Base-by-base conservation (phyloP, 257 asterid species). In the Fraxinus pennsylvanica region DNA sequence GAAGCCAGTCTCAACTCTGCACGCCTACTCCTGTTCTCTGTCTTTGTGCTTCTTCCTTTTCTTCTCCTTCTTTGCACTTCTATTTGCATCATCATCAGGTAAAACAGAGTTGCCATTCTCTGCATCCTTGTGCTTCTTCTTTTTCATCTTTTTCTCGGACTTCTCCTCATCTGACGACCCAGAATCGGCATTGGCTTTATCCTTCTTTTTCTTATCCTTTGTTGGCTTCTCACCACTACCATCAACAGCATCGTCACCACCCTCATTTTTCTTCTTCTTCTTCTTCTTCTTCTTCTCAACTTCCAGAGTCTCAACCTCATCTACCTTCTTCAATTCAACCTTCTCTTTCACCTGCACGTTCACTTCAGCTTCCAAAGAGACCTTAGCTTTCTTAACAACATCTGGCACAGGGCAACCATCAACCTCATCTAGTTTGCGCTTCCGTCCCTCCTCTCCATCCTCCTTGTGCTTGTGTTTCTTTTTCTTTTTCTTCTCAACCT, bases 31-130 rank as follows among this genome's bases (percentile, higher is more conserved):
- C 83, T 86, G 47, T 70, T 86, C 79, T 90, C 79, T 90, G 50
- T 89, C 96, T 73, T 86, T 87, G 29, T 73, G 87, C 88, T 90
- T 89, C 91, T 90, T 89, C 80, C 88, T 92, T 74, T 89, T 88
- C 90, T 92, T 90, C 85, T 3, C 2, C 21, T 14, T 14, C 5
- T 14, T 43, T 10, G 81, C 90, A 35, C 91, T 89, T 80, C 87
- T 89, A 36, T 6, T 50, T 19, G 83, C 78, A 69, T 87, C 87
- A 9, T 80, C 88, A 14, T 75, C 93, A 5, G 65, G 79, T 67
- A 38, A 75, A 45, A 7, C 83, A 65, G 86, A 66, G 70, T 85
- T 89, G 0, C 90, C 94, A 33, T 87, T 87, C 78, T 84, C 91
- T 1, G 67, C 86, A 33, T 84, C 79, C 75, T 84, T 81, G 39